phyloP scores from a whole-genome alignment of 176 grass and related monocot species.

The Aegilops sharonensis region DNA sequence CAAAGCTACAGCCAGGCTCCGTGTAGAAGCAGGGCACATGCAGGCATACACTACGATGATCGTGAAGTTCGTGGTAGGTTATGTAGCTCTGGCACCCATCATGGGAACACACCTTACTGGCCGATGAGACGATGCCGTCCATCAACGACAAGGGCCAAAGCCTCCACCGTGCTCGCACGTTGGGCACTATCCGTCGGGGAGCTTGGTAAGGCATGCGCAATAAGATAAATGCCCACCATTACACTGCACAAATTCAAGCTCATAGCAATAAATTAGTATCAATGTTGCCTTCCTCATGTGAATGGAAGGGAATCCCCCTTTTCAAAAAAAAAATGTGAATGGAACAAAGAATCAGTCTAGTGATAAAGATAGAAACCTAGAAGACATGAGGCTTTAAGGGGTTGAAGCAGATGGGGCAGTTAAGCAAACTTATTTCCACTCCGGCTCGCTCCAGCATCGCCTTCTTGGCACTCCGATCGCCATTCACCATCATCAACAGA shows the following conservation, averaged over 20 bases:
- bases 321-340: too few species aligned
- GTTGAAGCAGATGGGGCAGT: background rate
- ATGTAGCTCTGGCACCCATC: background rate
- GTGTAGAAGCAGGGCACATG: background rate
- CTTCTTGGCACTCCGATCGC: background rate
- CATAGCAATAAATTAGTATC: too few species aligned
- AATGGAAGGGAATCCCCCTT: too few species aligned
- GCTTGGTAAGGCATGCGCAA: background rate
- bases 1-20: background rate
- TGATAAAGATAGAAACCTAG: background rate
- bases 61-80: background rate
- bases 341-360: too few species aligned
- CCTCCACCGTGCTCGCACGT: background rate
- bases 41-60: background rate
- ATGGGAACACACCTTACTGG: background rate
- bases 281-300: too few species aligned
- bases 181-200: background rate
- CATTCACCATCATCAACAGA: background rate
- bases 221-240: conserved; percentile 13
- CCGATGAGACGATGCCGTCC: background rate
- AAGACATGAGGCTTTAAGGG: conserved; percentile 8
- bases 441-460: background rate
- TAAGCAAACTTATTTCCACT: background rate
- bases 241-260: conserved; percentile 7
- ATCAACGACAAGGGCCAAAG: background rate